Percentiles rank a stretch among this genome's conserved stretches.
phyloP scores from a whole-genome alignment of 768 basidiomycete species.

The Cystobasidiopsis lactophilus region DNA sequence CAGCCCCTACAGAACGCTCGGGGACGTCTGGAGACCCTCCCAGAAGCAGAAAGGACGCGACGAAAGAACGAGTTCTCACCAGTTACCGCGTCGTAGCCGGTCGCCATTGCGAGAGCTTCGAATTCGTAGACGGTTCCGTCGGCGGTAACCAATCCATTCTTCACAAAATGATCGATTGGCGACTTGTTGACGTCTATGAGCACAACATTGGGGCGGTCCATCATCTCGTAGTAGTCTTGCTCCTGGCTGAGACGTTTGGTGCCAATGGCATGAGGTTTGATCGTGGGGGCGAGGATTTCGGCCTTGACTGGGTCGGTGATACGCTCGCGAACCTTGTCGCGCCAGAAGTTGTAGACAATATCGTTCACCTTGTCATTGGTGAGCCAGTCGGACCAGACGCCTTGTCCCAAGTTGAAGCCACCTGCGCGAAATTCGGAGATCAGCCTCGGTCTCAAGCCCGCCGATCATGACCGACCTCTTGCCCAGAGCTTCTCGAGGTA shows the following conservation, averaged over 20 bases:
- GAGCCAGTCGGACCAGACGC: too few species aligned
- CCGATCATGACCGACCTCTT: too few species aligned
- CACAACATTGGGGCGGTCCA: neutral
- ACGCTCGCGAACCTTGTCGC: neutral
- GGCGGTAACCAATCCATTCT: neutral
- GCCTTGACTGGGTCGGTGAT: neutral
- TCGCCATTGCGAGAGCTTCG: neutral
- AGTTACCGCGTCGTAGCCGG: neutral
- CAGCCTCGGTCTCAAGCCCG: too few species aligned
- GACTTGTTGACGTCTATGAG: conserved; percentile 1
- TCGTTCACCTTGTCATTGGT: too few species aligned
- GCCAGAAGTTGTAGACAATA: neutral
- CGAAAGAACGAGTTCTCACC: too few species aligned
- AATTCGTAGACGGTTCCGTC: neutral
- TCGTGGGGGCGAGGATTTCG: neutral
- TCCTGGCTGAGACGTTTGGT: conserved; percentile 6
- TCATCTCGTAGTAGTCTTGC: conserved; percentile 1
- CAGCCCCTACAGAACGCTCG: too few species aligned
- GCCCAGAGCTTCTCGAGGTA: too few species aligned
- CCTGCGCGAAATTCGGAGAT: too few species aligned
- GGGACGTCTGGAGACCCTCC: too few species aligned
- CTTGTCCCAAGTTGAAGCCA: too few species aligned
- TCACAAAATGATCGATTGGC: neutral
- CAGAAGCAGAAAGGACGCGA: too few species aligned
- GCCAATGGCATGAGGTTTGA: neutral